Evolutionary conservation across 768 basidiomycete genomes (phyloP), one percentile per base, ranked within the genome.

Genomic region (Leucocoprinus birnbaumii): DNA sequence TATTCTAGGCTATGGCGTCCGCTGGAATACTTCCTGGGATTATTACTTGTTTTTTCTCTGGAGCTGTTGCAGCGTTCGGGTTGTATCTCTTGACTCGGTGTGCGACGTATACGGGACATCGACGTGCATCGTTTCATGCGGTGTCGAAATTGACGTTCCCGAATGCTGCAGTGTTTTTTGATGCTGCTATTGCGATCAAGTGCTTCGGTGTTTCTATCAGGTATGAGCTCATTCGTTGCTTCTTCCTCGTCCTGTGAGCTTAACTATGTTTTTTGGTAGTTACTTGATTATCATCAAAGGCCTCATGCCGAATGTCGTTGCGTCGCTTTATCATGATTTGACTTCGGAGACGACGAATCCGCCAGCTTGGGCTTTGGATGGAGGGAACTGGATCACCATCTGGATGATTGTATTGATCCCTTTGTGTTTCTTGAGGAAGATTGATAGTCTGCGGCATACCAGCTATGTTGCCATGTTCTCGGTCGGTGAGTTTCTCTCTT

Each of bases 201-300:
- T 98, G 96, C 68, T 97, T 97, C 66, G 96, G 96, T 18, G 96
- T 98, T 2, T 93, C 91, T 31, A 86, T 95, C 62, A 94, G 92
- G 82, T 93, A 71, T 44, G 80, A 24, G 31, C 11, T 31, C 11
- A 11, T 31, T 31, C 11, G 31, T 11, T 51, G 52, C 27, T 42
- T 34, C 53, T 51, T 42, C 46, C 51, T 38, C 53, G n/a, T 42
- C 37, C 34, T 34, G 21, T 6, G 48, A 31, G 34, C 11, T 5
- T 31, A 19, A 43, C 26, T 44, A 10, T 11, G 31, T 31, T 31
- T 43, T 16, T 27, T 46, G 45, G 14, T 61, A 92, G 90, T 65
- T 92, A 94, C 67, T 77, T 94, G 57, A 95, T 94, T 63, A 94
- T 96, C 61, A 84, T 94, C 69, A 92, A 98, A 75, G 87, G 89